Base-by-base conservation (phyloP, 2,329 filamentous ascomycete genomes). In the Plenodomus tracheiphilus region DNA sequence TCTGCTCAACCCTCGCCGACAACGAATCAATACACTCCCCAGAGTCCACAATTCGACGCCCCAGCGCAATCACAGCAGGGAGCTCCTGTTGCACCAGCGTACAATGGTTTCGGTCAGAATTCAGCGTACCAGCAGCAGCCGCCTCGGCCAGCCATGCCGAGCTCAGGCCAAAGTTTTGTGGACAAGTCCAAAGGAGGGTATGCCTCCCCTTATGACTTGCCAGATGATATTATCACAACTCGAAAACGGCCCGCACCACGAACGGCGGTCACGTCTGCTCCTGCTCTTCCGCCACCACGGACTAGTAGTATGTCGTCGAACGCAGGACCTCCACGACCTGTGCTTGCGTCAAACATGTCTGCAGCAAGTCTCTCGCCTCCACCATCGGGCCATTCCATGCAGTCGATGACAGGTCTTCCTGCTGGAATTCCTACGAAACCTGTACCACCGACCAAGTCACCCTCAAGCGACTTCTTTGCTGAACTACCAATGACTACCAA, bases 141-240 rank as follows among this genome's bases (percentile, higher is more conserved):
- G 16, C 66, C 74, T 40, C 81, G 53, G 61, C 81, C 61, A 57
- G 56, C 49, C 85, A 85, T 72, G 79, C 84, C 69, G 19, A 68
- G 64, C 35, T 71, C 70, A 30, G 70, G 76, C 1, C 85, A 95
- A 68, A 97, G 93, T 72, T 99, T 96, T 72, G 90, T 83, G 5
- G 88, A 93, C 71, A 95, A 95, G 71, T 78, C 90, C 2, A 97
- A 96, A 73, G 89, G 89, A 47, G 92, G 93, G 7, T 99, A 99
- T 69, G 82, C 87, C 41, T 97, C 93, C 17, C 94, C 94, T 0
- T 99, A 97, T 64, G 95, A 99, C 74, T 79, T 99, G 17, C 94
- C 94, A 3, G 89, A 94, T 74, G 93, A 97, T 46, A 82, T 99
- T 22, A 82, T 88, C 21, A 88, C 87, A 59, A 85, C 79, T 20